Conservation (phyloP, 148 eudicot genomes). For the Silene conica region DNA sequence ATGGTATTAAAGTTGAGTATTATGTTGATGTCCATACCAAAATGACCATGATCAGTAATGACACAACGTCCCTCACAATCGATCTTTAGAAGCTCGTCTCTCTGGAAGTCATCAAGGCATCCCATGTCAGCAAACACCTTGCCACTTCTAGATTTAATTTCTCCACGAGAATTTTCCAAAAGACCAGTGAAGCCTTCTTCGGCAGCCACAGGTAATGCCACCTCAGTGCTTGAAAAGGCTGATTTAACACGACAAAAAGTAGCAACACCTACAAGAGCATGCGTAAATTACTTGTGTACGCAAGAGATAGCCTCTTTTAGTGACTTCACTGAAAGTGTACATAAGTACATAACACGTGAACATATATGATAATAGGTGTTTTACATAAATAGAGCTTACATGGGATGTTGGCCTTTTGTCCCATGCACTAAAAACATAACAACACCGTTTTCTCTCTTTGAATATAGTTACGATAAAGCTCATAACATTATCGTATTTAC, state of each 20-base stretch:
- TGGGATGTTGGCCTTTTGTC: too few relatives aligned
- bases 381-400: not conserved
- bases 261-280: conserved; percentile 68
- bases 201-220: conserved; percentile 71
- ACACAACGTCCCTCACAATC: conserved; percentile 95
- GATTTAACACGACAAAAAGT: conserved; percentile 89
- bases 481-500: too few relatives aligned
- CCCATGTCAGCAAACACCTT: conserved; percentile 31
- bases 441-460: too few relatives aligned
- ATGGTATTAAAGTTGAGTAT: not conserved
- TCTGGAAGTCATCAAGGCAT: conserved; percentile 58
- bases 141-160: conserved; percentile 31
- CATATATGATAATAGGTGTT: not conserved
- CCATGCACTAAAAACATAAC: too few relatives aligned
- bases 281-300: conserved; percentile 8
- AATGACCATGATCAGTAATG: conserved; percentile 90
- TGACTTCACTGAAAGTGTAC: not conserved
- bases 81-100: conserved; percentile 66
- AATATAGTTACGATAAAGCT: too few relatives aligned
- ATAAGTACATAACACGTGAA: not conserved
- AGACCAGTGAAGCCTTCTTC: conserved; percentile 97
- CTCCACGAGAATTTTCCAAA: conserved; percentile 44
- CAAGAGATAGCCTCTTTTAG: not conserved
- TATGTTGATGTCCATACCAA: conserved; percentile 39
- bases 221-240: conserved; percentile 76